Percentiles rank a stretch among this genome's conserved stretches.
Conservation (phyloP, 768 basidiomycete species). For the Paxillus ammoniavirescens region DNA sequence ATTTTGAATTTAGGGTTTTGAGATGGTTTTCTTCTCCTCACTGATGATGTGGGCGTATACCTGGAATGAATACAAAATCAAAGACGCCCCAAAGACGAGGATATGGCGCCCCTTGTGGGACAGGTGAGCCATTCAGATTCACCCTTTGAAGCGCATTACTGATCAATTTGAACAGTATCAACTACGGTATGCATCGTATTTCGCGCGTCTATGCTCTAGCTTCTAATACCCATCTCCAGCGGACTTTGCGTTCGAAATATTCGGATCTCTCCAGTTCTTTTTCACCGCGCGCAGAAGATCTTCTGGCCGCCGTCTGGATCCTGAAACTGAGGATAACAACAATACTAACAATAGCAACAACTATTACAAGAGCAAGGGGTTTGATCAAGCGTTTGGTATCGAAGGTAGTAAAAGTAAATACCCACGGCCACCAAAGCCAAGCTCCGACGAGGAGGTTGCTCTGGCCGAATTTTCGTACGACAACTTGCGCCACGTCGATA, state of each 20-base stretch:
- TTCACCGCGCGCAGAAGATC: constrained; percentile 35
- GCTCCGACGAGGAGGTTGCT: constrained; percentile 42
- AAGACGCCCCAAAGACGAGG: constrained; percentile 46
- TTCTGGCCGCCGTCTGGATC: constrained; percentile 13
- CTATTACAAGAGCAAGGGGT: constrained; percentile 31
- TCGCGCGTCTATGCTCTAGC: not conserved
- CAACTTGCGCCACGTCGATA: constrained; percentile 7
- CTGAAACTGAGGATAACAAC: not conserved
- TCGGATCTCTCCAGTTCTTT: constrained; percentile 61
- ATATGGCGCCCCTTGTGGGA: constrained; percentile 76
- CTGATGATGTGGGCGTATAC: constrained; percentile 87
- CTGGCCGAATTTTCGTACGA: constrained; percentile 37
- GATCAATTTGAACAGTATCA: constrained; percentile 35
- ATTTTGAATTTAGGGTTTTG: constrained; percentile 5
- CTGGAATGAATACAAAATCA: constrained; percentile 59
- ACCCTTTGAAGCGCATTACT: not conserved
- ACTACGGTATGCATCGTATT: constrained; percentile 37
- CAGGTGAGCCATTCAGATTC: constrained; percentile 23
- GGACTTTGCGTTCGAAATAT: constrained; percentile 70
- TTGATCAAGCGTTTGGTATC: constrained; percentile 41
- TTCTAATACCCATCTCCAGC: constrained; percentile 33
- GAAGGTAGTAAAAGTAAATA: constrained; percentile 19
- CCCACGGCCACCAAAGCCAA: no score
- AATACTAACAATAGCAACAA: constrained; percentile 7
- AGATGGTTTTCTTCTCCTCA: constrained; percentile 82